phyloP scores from a whole-genome alignment of 2,329 filamentous ascomycete genomes.

The Ceratocystis colombiana region DNA sequence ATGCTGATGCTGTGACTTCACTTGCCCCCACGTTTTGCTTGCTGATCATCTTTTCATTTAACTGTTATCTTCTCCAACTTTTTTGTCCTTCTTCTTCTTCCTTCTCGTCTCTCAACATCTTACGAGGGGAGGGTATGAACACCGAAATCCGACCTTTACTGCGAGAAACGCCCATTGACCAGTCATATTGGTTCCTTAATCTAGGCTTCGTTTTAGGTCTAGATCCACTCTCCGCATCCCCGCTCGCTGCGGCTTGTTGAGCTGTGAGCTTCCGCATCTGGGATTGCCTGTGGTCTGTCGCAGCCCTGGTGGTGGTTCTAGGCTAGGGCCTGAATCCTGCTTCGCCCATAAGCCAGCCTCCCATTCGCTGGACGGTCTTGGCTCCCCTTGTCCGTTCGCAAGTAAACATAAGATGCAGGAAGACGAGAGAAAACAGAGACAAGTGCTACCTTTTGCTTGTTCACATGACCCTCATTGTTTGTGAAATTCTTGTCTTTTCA shows the following conservation, averaged over 20 bases:
- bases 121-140: neutral
- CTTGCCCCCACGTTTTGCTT: neutral
- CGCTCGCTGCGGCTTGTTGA: constrained; percentile 1
- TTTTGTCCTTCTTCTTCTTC: no score
- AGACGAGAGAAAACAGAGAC: neutral
- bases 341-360: neutral
- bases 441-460: neutral
- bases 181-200: neutral
- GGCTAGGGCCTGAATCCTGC: constrained; percentile 11
- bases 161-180: constrained; percentile 9
- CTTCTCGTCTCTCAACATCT: no score
- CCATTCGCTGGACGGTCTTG: neutral
- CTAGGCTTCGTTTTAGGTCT: neutral
- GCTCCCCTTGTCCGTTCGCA: neutral
- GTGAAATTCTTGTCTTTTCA: neutral
- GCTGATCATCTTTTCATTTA: neutral
- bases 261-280: constrained; percentile 8
- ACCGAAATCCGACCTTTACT: constrained; percentile 7
- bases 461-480: neutral
- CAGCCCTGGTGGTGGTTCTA: neutral
- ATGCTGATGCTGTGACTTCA: neutral
- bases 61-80: constrained; percentile 11
- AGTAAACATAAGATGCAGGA: neutral
- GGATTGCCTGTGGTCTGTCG: no score
- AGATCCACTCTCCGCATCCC: neutral